These are phyloP conservation scores for Coemansia sp. DNA, from an alignment of 192 early-diverging fungal species.

Conservation along the genomic window DNA sequence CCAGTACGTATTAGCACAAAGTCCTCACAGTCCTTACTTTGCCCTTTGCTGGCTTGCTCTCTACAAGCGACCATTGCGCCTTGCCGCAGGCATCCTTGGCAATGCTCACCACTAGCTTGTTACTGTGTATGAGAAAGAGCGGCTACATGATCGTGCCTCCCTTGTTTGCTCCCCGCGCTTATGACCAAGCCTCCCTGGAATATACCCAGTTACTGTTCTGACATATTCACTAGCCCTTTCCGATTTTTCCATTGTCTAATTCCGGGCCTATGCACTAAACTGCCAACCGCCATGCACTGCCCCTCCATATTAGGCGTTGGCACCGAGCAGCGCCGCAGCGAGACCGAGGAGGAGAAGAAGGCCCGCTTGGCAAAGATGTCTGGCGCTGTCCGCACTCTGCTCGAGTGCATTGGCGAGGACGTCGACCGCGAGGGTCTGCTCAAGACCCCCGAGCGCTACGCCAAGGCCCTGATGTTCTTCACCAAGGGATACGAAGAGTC, in stretches of 20 bases:
- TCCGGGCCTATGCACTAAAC: constrained; percentile 2
- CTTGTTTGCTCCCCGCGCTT: neutral
- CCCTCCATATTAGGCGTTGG: constrained; percentile 65
- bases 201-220: neutral
- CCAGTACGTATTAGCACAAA: constrained; percentile 64
- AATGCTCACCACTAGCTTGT: neutral
- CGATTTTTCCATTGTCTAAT: constrained; percentile 1
- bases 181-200: constrained; percentile 2
- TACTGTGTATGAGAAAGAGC: neutral
- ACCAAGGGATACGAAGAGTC: constrained; percentile 98
- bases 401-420: constrained; percentile 96
- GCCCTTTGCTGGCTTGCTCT: neutral
- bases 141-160: too few species aligned
- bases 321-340: constrained; percentile 76
- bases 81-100: constrained; percentile 3
- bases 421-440: constrained; percentile 90
- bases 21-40: neutral
- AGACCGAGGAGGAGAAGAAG: constrained; percentile 73
- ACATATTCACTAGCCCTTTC: neutral
- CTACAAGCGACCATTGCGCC: neutral
- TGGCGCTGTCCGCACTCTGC: constrained; percentile 81
- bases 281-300: neutral
- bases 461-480: constrained; percentile 97
- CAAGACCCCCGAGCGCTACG: constrained; percentile 96
- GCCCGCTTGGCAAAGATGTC: constrained; percentile 78